Conservation (phyloP, 331 rosid genomes). For the Rhamnella rubrinervis region DNA sequence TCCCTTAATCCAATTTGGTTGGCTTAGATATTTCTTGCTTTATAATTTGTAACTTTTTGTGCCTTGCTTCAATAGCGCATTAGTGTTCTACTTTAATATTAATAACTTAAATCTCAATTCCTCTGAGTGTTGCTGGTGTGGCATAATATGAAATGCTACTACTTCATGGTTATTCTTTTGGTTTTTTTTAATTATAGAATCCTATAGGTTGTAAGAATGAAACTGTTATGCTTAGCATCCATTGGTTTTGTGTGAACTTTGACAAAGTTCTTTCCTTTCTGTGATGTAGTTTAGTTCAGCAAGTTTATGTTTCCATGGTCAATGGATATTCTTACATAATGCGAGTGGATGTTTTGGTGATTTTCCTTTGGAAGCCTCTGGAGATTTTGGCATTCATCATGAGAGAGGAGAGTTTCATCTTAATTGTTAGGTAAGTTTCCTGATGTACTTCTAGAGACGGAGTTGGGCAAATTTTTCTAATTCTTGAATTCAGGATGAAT, state of each 20-base stretch:
- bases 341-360: slow-evolving; percentile 91
- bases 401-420: slow-evolving; percentile 91
- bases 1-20: background rate
- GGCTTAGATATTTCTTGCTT: slow-evolving; percentile 1
- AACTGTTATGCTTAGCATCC: background rate
- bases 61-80: background rate
- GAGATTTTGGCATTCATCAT: slow-evolving; percentile 92
- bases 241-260: background rate
- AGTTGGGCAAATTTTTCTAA: background rate
- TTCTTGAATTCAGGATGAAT: too few relatives aligned
- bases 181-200: background rate
- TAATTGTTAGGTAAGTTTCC: slow-evolving; percentile 69
- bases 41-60: background rate
- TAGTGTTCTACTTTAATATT: background rate
- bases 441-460: background rate
- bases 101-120: background rate
- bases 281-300: slow-evolving; percentile 67
- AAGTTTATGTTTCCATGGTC: slow-evolving; percentile 84
- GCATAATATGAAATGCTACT: background rate
- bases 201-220: slow-evolving; percentile 3
- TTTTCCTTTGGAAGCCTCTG: slow-evolving; percentile 89
- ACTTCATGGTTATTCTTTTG: background rate
- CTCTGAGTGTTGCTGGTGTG: background rate
- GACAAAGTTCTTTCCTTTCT: slow-evolving; percentile 12
- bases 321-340: slow-evolving; percentile 84